Evolutionary conservation across 441 rosid genomes (phyloP), one percentile per base, ranked within the genome.

Genomic region (Erysimum cheiri): DNA sequence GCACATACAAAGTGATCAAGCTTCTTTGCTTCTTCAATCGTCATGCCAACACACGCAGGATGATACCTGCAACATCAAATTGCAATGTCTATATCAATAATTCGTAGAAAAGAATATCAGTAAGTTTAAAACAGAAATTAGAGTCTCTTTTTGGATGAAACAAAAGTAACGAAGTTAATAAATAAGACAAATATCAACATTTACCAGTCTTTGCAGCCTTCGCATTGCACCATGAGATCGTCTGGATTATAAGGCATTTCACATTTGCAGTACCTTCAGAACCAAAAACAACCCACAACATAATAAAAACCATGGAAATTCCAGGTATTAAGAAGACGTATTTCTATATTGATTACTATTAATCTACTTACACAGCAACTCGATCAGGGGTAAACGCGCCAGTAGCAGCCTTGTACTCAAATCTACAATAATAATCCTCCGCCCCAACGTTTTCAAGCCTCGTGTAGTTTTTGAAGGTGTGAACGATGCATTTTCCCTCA

Each of bases 161-260:
- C 12, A n/a, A 3, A 35, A 54, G 28, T 36, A 22, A 48, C 4
- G 35, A 55, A 37, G 15, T 3, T 15, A 15, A 31, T 32, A 15
- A 62, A 48, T 24, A 32, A 40, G 31, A 62, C 33, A 39, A 50
- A 15, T 28, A 33, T 35, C 26, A 28, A 70, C 59, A 61, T 2
- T 80, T 88, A 92, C 98, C 96, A 88, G 80, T 90, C 97, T 82
- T 87, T 88, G 88, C 97, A 92, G 29, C 85, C 91, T 56, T 92
- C 98, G 14, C 98, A 88, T 53, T 86, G 96, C 75, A 92, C 96
- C 98, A 90, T 92, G 39, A 92, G 88, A 69, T 90, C 96, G 58
- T 90, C 97, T 1, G 97, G 98, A 74, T 92, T 90, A 76, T 90
- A 88, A 0, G 98, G 98, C 98, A 90, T 92, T 83, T 92, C 97